Conservation (phyloP, 768 basidiomycete species). For the Boletus vinaceobasis region DNA sequence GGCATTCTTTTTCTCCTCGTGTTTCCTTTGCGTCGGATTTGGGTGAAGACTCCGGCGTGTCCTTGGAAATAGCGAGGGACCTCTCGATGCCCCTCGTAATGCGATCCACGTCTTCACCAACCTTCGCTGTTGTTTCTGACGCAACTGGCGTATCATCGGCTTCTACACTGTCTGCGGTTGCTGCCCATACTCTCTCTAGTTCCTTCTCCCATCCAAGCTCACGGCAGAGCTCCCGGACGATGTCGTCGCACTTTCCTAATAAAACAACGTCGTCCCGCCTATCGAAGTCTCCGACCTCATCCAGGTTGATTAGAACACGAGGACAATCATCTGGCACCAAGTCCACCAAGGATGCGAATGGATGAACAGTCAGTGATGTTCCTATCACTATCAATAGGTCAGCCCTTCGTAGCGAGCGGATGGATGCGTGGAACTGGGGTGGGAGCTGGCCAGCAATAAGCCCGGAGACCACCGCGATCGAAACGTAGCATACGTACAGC, state of each 20-base stretch:
- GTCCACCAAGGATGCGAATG: constrained; percentile 76
- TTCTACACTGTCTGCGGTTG: constrained; percentile 38
- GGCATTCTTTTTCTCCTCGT: not conserved
- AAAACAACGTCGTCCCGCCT: constrained; percentile 57
- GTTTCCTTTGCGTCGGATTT: not conserved
- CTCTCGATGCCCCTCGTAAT: constrained; percentile 24
- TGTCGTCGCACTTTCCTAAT: constrained; percentile 69
- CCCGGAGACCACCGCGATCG: not conserved
- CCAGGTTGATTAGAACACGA: constrained; percentile 87
- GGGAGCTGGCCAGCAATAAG: constrained; percentile 56
- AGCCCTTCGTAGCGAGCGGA: constrained; percentile 54
- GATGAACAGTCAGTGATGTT: constrained; percentile 83
- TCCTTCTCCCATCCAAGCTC: constrained; percentile 76
- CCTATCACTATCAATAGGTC: constrained; percentile 91
- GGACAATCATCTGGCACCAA: constrained; percentile 57
- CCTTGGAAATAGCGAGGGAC: constrained; percentile 17
- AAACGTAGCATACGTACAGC: constrained; percentile 40
- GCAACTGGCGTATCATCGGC: constrained; percentile 1
- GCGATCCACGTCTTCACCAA: constrained; percentile 24
- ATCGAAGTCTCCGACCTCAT: constrained; percentile 69
- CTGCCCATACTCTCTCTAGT: constrained; percentile 51
- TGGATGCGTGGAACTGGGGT: constrained; percentile 54
- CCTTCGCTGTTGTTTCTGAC: constrained; percentile 6
- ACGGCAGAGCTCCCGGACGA: constrained; percentile 56
- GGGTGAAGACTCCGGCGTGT: not conserved